Conservation (phyloP, 306 rosid species). For the Castanea crenata region DNA sequence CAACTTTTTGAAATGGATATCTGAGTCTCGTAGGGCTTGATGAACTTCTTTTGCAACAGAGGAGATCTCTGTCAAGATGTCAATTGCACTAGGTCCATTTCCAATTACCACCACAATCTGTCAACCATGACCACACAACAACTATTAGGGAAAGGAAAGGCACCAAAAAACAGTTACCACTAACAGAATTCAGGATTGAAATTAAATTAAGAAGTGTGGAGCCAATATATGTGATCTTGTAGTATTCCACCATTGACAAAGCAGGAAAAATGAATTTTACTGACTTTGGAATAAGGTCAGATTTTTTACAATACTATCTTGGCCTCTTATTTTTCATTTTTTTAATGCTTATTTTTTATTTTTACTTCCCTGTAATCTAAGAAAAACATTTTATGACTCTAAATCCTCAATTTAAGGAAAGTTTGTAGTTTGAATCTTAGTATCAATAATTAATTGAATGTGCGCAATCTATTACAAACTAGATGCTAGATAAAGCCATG, state of each 20-base stretch:
- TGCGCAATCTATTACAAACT: too few species aligned
- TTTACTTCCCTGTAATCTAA: neutral
- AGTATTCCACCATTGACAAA: neutral
- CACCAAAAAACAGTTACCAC: neutral
- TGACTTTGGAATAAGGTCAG: neutral
- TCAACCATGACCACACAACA: neutral
- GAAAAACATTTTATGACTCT: neutral
- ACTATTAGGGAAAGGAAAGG: neutral
- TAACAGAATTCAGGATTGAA: neutral
- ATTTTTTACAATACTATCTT: too few species aligned
- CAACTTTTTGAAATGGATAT: neutral
- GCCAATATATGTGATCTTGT: neutral
- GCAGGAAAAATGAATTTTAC: neutral
- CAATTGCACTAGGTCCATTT: conserved; percentile 1
- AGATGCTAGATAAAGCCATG: too few species aligned
- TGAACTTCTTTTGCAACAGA: conserved; percentile 4
- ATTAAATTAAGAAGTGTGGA: neutral
- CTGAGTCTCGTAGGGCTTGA: neutral
- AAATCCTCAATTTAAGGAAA: neutral
- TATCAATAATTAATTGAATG: too few species aligned
- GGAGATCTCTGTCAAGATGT: conserved; percentile 2
- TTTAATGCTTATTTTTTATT: too few species aligned
- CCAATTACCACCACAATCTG: neutral
- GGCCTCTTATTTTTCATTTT: too few species aligned
- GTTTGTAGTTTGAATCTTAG: neutral